Base-by-base conservation (phyloP, 768 basidiomycete species). In the Pleurotus ostreatus region DNA sequence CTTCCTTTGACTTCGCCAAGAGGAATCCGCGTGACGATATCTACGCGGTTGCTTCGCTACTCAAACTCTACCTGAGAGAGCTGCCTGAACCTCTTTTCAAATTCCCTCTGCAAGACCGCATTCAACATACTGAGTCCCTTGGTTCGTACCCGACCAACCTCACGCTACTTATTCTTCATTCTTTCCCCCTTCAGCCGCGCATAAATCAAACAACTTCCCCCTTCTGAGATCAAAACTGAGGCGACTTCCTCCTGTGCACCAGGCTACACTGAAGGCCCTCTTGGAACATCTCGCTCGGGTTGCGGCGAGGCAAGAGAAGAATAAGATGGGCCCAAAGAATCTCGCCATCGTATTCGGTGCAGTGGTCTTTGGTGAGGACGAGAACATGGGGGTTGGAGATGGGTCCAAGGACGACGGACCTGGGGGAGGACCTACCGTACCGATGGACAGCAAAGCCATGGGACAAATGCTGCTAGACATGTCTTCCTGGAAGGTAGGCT, bases 301-400 rank as follows among this genome's bases (percentile, higher is more conserved):
- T 12, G 80, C 84, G 2, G 73, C 84, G 4, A 75, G 76, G 37
- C 76, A 78, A 18, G 84, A 86, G 23, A 85, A 81, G 66, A 97
- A 95, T 67, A 96, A 95, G 71, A 97, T 97, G 94, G 94, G 94
- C 63, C 77, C 86, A 2, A 93, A 88, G 75, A 97, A 96, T 65
- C 74, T 97, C 20, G 91, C 93, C 2, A 94, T 97, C 46, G 86
- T 94, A 3, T 95, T 96, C 71, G 88, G 89, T 16, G 78, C 85
- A 7, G 92, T 93, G 20, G 83, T 97, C 46, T 94, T 97, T 61
- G 94, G 94, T 5, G 92, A 95, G 68, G 94, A 97, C 59, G 92
- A 95, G 59, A 78, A 40, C 22, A 40, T 53, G 39, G 48, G 48
- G 1, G 26, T 25, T 23, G 51, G 38, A 20, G 51, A 41, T 25